Base-by-base conservation (phyloP, 176 grass and related monocot genomes). In the Puccinellia tenuiflora region DNA sequence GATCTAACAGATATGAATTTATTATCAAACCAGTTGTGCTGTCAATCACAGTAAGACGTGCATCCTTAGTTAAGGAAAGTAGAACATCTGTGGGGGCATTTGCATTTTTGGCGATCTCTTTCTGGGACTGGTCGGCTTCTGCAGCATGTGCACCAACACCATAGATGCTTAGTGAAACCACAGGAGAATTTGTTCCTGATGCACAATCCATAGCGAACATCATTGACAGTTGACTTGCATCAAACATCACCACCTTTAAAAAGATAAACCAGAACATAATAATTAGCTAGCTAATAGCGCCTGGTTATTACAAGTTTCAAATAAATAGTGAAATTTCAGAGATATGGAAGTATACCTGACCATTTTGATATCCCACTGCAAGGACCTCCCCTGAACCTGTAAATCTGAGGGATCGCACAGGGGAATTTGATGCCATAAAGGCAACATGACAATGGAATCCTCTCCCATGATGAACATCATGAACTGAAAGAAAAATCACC, bases 401-500 rank as follows among this genome's bases (percentile, higher is more conserved):
- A 77, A 85, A 93, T 53, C 81, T 81, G 29, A 98, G 76, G 45
- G 81, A 89, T 74, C 13, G 55, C 68, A 95, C 81, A 17, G 86
- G 77, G 54, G 82, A 88, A 65, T 91, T 86, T 52, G 82, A 81
- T 76, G 88, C 83, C 60, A 85, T 79, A 86, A 94, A 88, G 29
- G 95, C 95, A 81, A 92, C 62, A 68, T 90, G 65, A 81, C 88
- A 95, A 79, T 93, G 92, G 72, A 98, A 91, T 16, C 85, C 95
- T 79, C 87, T 92, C 51, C 73, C 90, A 53, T 97, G 89, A 62
- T 84, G 85, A 66, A 92, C 87, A 81, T 80, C 83, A 84, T 94
- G 80, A 88, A 85, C 88, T 96, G 85, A 64, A 81, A 61, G 54
- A 56, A 85, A 85, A 88, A 50, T 67, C 15, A 52, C 57, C 66